Evolutionary conservation across 2,329 filamentous ascomycete species (phyloP), one percentile per base, ranked within the genome.

Genomic region (Pseudovirgaria hyperparasitica): DNA sequence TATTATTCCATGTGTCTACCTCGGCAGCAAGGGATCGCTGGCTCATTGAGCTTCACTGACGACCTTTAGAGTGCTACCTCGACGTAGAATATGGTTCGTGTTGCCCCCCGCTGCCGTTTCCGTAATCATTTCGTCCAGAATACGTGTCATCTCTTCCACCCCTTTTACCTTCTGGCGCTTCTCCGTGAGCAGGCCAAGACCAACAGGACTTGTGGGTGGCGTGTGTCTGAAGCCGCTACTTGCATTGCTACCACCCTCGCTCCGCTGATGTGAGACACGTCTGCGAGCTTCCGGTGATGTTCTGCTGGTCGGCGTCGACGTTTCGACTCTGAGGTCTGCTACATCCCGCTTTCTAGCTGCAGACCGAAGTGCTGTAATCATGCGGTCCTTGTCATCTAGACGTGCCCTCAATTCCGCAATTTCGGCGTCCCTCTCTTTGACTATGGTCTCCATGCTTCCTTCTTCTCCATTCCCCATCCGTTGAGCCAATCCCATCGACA

Each of bases 61-160:
- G n/a, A n/a, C n/a, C n/a, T n/a, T n/a, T n/a, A n/a, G n/a, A n/a
- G n/a, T n/a, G n/a, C n/a, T n/a, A n/a, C n/a, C n/a, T n/a, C n/a
- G n/a, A n/a, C n/a, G n/a, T n/a, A n/a, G n/a, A n/a, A n/a, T n/a
- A n/a, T n/a, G n/a, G n/a, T n/a, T n/a, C n/a, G n/a, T n/a, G n/a
- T n/a, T n/a, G n/a, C n/a, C n/a, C n/a, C n/a, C n/a, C n/a, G n/a
- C n/a, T n/a, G n/a, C n/a, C n/a, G n/a, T n/a, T 46, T 87, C 81
- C 46, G 86, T 80, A 33, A 94, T 90, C 87, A 96, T 94, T 56
- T 93, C 84, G 44, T 96, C 87, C 15, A 94, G 68, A 60, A 94
- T 85, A 43, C 76, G 73, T 39, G 82, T 92, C 75, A 94, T 86
- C 54, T 93, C 86, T 41, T 93, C 85, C 18, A 90, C 79, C 39